A percentile compares a stretch with the other conserved stretches of the same genome.
These are phyloP conservation scores for Zygnema circumcarinatum DNA, from an alignment of 139 green algal species.

Conservation along the genomic window DNA sequence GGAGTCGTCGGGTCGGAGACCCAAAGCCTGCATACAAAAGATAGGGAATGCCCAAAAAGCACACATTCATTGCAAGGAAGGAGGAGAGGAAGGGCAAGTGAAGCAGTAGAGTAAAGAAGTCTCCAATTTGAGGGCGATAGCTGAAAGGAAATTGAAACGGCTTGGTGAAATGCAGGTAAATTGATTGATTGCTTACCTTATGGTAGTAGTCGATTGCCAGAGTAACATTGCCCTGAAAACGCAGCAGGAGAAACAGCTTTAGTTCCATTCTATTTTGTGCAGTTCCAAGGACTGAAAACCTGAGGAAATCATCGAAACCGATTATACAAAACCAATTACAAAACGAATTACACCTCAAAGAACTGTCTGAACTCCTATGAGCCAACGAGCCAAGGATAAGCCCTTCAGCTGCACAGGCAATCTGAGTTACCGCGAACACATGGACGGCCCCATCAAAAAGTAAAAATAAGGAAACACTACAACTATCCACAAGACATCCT, in stretches of 20 bases:
- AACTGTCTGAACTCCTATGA: no score
- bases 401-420: no score
- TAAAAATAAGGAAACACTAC: no score
- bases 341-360: not conserved
- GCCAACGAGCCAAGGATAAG: no score
- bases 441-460: no score
- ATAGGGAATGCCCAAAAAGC: not conserved
- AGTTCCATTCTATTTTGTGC: constrained; percentile 3
- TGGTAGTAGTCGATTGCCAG: constrained; percentile 88
- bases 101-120: no score
- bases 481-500: no score
- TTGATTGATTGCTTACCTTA: constrained; percentile 61
- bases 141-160: no score
- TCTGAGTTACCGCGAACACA: no score
- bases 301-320: not conserved
- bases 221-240: constrained; percentile 45
- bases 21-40: constrained; percentile 27
- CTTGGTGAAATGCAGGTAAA: no score
- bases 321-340: not conserved
- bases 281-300: not conserved
- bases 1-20: constrained; percentile 21
- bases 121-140: no score
- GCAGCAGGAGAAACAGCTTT: not conserved
- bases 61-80: not conserved
- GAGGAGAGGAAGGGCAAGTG: no score